A percentile compares a stretch with the other conserved stretches of the same genome.
Evolutionary conservation across 129 eudicot genomes (phyloP).

Genomic region (Oenanthe sinensis): DNA sequence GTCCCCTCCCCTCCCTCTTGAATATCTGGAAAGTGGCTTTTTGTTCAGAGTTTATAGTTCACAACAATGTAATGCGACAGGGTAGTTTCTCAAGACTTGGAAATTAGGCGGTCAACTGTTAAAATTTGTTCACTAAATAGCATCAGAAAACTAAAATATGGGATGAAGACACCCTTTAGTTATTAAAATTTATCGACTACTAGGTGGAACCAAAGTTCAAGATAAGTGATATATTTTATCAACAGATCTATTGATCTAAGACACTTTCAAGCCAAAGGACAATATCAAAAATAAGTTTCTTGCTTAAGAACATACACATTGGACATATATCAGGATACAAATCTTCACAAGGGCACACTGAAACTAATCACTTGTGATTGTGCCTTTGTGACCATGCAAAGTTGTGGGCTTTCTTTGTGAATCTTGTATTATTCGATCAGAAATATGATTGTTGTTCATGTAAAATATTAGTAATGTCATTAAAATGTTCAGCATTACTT

Average conservation of each 20-base stretch:
- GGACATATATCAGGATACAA: too few relatives aligned
- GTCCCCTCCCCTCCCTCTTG: neutral
- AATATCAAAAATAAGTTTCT: too few relatives aligned
- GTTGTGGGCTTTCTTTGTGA: neutral
- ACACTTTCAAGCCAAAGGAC: too few relatives aligned
- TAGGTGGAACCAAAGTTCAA: too few relatives aligned
- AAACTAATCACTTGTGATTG: too few relatives aligned
- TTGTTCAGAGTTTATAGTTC: neutral
- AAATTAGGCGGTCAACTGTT: neutral
- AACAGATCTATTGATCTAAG: too few relatives aligned
- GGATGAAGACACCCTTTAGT: neutral
- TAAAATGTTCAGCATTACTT: neutral
- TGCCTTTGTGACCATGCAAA: neutral
- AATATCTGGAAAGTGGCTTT: neutral
- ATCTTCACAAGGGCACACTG: too few relatives aligned
- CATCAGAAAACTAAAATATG: too few relatives aligned
- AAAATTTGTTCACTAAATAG: neutral
- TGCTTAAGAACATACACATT: too few relatives aligned
- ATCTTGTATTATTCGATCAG: neutral
- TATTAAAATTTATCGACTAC: neutral
- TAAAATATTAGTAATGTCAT: neutral
- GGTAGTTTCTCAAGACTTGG: neutral
- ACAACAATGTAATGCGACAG: neutral
- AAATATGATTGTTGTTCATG: neutral
- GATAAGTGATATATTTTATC: too few relatives aligned